phyloP scores from a whole-genome alignment of 164 flowering plant species.

The Umbellularia californica region DNA sequence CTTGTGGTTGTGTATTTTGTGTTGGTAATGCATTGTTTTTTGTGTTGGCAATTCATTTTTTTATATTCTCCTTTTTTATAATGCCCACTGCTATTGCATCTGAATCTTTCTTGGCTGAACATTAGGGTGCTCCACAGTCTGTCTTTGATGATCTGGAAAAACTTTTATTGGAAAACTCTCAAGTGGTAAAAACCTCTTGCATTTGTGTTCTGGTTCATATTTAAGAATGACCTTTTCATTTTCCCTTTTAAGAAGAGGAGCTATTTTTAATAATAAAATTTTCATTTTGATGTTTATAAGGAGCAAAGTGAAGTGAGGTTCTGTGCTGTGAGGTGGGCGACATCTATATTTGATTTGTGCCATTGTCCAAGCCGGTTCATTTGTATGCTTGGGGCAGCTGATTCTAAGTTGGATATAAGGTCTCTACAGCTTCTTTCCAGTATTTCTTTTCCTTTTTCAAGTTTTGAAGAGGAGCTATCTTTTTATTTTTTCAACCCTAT shows the following conservation, averaged over 20 bases:
- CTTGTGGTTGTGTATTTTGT: too few relatives aligned
- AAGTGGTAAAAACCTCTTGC: constrained; percentile 47
- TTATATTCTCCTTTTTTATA: too few relatives aligned
- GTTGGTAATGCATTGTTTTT: too few relatives aligned
- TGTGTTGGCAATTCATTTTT: too few relatives aligned
- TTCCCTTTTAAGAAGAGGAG: neutral
- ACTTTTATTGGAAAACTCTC: constrained; percentile 64
- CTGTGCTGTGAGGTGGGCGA: constrained; percentile 97
- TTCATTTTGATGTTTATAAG: constrained; percentile 28
- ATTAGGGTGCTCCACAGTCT: constrained; percentile 62
- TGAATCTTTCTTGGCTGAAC: constrained; percentile 17
- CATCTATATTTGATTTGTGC: constrained; percentile 64
- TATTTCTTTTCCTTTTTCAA: neutral
- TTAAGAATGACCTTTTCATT: too few relatives aligned
- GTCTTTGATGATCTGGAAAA: constrained; percentile 70
- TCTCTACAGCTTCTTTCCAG: constrained; percentile 19
- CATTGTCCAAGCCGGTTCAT: constrained; percentile 93
- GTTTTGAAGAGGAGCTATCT: neutral
- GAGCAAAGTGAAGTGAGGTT: constrained; percentile 93
- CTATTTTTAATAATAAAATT: neutral
- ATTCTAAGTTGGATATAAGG: constrained; percentile 91
- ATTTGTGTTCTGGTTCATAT: neutral
- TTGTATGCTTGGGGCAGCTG: constrained; percentile 92
- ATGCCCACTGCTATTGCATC: neutral
- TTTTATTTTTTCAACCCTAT: too few relatives aligned